phyloP scores from a whole-genome alignment of 2,329 filamentous ascomycete genomes.

The Diaporthe sp. region DNA sequence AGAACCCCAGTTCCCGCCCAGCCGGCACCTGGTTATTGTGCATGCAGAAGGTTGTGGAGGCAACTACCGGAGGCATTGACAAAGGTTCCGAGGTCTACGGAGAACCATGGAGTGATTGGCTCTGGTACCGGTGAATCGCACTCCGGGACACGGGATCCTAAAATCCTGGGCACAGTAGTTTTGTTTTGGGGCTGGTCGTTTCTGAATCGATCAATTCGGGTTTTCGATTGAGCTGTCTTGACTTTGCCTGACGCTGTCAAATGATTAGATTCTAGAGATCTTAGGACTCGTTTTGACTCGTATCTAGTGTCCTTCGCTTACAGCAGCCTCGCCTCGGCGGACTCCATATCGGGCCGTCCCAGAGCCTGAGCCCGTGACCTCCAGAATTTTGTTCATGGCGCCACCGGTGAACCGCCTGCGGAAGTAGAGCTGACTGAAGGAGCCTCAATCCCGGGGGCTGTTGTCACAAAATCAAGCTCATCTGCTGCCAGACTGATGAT shows the following conservation, averaged over 20 bases:
- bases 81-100: slow-evolving; percentile 12
- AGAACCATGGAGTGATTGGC: slow-evolving; percentile 1
- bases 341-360: slow-evolving; percentile 23
- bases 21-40: slow-evolving; percentile 24
- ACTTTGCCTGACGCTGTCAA: neutral
- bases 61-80: slow-evolving; percentile 21
- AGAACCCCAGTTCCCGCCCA: slow-evolving; percentile 25
- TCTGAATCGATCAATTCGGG: neutral
- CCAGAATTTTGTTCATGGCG: neutral
- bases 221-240: neutral
- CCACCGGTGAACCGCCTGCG: neutral
- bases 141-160: slow-evolving; percentile 8
- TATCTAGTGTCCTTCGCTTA: neutral
- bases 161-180: slow-evolving; percentile 26
- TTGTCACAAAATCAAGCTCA: neutral
- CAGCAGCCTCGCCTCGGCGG: slow-evolving; percentile 24
- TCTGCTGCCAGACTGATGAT: neutral
- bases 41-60: slow-evolving; percentile 27
- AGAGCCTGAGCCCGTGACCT: slow-evolving; percentile 10
- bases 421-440: neutral
- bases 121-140: slow-evolving; percentile 17
- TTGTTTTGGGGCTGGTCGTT: slow-evolving; percentile 34
- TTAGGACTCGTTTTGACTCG: neutral
- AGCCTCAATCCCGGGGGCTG: neutral
- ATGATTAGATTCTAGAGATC: neutral